Conservation (phyloP, 768 basidiomycete genomes). For the Cyclocybe cylindracea region DNA sequence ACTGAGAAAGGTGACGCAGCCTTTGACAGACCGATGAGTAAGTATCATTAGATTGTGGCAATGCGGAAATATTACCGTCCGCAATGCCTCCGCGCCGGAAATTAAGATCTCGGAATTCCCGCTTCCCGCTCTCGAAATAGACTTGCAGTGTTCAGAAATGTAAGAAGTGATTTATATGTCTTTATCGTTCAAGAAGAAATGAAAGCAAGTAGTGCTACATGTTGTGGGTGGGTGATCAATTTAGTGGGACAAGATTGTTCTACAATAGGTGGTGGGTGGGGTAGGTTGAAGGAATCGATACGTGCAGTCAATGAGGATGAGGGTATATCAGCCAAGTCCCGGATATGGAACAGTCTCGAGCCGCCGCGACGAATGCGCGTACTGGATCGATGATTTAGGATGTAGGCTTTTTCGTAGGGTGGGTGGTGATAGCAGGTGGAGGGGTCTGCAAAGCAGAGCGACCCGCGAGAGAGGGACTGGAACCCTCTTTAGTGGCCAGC, state of each 20-base stretch:
- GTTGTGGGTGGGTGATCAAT: no score
- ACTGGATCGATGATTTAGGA: conserved; percentile 1
- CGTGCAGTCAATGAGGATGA: conserved; percentile 3
- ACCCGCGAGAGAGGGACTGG: background rate
- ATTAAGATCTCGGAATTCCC: no score
- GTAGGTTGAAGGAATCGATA: conserved; percentile 13
- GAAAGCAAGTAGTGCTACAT: background rate
- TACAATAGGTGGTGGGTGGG: background rate
- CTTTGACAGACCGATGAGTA: no score
- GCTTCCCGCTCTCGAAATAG: no score
- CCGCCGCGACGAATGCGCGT: conserved; percentile 14
- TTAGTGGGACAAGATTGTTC: no score
- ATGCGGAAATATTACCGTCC: no score
- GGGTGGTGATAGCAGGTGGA: conserved; percentile 7
- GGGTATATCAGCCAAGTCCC: conserved; percentile 16
- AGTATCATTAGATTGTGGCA: no score
- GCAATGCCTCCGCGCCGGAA: no score
- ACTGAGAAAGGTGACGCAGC: no score
- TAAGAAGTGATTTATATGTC: no score
- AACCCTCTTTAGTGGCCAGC: conserved; percentile 28
- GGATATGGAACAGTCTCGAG: conserved; percentile 13
- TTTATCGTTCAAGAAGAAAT: no score
- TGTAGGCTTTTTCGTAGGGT: conserved; percentile 2
- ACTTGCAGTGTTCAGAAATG: no score
- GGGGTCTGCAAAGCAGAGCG: conserved; percentile 1